A percentile compares a stretch with the other conserved stretches of the same genome.
phyloP scores from a whole-genome alignment of 345 rosid species.

The Hibiscus trionum region DNA sequence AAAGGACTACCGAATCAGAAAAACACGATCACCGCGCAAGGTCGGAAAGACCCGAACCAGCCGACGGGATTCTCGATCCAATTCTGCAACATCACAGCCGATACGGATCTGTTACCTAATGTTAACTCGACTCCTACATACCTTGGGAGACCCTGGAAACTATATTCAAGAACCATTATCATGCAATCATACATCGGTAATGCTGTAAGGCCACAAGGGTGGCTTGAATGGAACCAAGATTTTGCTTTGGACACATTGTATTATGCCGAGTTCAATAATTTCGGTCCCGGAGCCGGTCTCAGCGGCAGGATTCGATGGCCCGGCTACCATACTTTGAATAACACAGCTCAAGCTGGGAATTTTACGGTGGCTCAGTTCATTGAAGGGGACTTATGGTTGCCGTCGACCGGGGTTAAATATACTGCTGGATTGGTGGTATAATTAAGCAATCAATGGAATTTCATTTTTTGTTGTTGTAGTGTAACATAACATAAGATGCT shows the following conservation, averaged over 20 bases:
- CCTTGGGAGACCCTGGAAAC: slow-evolving; percentile 88
- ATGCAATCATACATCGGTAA: slow-evolving; percentile 62
- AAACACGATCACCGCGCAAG: slow-evolving; percentile 80
- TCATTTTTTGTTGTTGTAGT: not conserved
- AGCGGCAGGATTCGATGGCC: slow-evolving; percentile 63
- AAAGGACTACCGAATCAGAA: slow-evolving; percentile 64
- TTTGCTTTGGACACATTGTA: slow-evolving; percentile 52
- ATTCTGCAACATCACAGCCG: slow-evolving; percentile 66
- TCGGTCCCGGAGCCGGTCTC: slow-evolving; percentile 52
- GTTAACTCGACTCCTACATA: slow-evolving; percentile 42
- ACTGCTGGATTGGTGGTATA: slow-evolving; percentile 27
- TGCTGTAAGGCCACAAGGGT: slow-evolving; percentile 54
- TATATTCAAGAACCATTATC: slow-evolving; percentile 62
- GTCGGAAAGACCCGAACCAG: slow-evolving; percentile 58
- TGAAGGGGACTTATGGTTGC: slow-evolving; percentile 65
- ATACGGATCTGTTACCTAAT: slow-evolving; percentile 42
- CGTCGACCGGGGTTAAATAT: slow-evolving; percentile 47
- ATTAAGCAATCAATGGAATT: not conserved
- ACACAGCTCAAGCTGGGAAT: slow-evolving; percentile 37
- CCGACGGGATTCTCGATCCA: slow-evolving; percentile 83
- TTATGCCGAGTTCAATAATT: slow-evolving; percentile 65
- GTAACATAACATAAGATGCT: not conserved
- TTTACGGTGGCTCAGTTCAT: slow-evolving; percentile 63
- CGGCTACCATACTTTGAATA: slow-evolving; percentile 49
- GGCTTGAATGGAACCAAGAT: slow-evolving; percentile 67